Evolutionary conservation across 2,329 filamentous ascomycete genomes (phyloP), one percentile per base, ranked within the genome.

Genomic region (Diaporthe ampelina): DNA sequence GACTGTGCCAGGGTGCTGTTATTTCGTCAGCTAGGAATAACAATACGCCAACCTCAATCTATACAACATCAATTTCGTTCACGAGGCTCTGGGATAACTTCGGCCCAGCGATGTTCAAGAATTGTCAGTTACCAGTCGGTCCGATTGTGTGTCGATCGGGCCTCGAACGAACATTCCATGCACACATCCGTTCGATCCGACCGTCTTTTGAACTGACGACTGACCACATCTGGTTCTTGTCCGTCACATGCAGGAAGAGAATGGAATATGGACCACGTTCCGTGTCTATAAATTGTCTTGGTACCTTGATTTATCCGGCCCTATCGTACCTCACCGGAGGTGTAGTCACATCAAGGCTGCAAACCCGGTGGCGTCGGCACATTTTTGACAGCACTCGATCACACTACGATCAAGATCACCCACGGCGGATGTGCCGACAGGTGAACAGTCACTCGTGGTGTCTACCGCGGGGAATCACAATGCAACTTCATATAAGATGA

Each of bases 251-350:
- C 21, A 24, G 13, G 21, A 67, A 24, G 13, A 52, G 6, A n/a
- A 50, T 7, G n/a, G 24, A 2, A 35, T 15, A 35, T 24, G 26
- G 17, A 35, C 26, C 21, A 29, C 40, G 40, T 48, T n/a, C 40
- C 43, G 59, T 65, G 58, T 37, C 29, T 37, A 52, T n/a, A 67
- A 52, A 19, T 48, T 52, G 61, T 67, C 45, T 67, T 52, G 45
- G 29, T 52, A 37, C 5, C 26, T 37, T 35, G 26, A 50, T 67
- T 67, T 52, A 67, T 52, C 45, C 61, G 61, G 61, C 29, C 21
- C 26, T 52, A 52, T 67, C 43, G 13, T 52, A 24, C 29, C 45
- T 43, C 11, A 5, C 11, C 21, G 13, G 61, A 29, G 54, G 19
- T 5, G 40, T n/a, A n/a, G 40, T 19, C n/a, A 37, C 58, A 40